A percentile compares a stretch with the other conserved stretches of the same genome.
phyloP scores from a whole-genome alignment of 2,329 filamentous ascomycete genomes.

The Monascus ruber region DNA sequence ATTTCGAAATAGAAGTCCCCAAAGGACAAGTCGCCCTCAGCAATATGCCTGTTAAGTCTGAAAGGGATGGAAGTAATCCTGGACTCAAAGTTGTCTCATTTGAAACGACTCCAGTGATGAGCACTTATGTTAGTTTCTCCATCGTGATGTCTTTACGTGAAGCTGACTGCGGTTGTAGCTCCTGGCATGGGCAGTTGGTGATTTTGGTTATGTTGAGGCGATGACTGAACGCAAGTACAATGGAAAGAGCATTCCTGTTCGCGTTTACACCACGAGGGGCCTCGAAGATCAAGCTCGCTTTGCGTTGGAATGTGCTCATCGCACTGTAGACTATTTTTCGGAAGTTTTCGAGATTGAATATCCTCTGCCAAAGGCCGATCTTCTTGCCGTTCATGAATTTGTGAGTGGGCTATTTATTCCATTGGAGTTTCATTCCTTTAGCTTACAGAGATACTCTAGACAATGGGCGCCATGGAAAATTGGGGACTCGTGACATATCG shows the following conservation, averaged over 20 bases:
- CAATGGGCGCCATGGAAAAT: slow-evolving; percentile 76
- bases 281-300: slow-evolving; percentile 84
- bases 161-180: slow-evolving; percentile 55
- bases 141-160: slow-evolving; percentile 16
- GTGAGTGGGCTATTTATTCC: slow-evolving; percentile 37
- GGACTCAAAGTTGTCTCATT: slow-evolving; percentile 60
- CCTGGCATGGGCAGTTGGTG: slow-evolving; percentile 85
- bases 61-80: slow-evolving; percentile 55
- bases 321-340: slow-evolving; percentile 93
- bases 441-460: slow-evolving; percentile 33
- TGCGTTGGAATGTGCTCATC: slow-evolving; percentile 81
- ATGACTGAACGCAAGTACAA: slow-evolving; percentile 84
- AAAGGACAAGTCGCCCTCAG: slow-evolving; percentile 78
- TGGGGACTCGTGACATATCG: slow-evolving; percentile 95
- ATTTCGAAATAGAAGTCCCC: slow-evolving; percentile 85
- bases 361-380: slow-evolving; percentile 80
- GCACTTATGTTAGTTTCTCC: slow-evolving; percentile 51
- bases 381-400: slow-evolving; percentile 89
- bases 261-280: slow-evolving; percentile 92
- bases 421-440: neutral
- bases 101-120: slow-evolving; percentile 79
- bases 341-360: slow-evolving; percentile 89
- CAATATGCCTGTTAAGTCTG: slow-evolving; percentile 85
- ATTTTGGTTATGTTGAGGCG: slow-evolving; percentile 93
- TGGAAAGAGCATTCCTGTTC: slow-evolving; percentile 79